A percentile compares a stretch with the other conserved stretches of the same genome.
Evolutionary conservation across 2,329 filamentous ascomycete genomes (phyloP).

Genomic region (Macrophomina phaseolina): DNA sequence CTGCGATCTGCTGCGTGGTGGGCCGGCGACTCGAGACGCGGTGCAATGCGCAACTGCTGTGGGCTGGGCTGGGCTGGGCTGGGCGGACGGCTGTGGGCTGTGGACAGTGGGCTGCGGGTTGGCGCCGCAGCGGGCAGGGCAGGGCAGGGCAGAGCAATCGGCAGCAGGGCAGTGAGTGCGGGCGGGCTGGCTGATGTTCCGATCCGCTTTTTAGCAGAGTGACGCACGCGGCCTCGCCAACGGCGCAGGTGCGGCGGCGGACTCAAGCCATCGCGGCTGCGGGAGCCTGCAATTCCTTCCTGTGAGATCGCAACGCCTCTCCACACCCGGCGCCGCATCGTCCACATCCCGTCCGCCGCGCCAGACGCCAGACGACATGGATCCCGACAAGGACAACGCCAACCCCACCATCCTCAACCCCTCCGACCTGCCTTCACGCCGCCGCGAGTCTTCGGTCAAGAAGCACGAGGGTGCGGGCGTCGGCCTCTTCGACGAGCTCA

Average conservation of each 20-base stretch:
- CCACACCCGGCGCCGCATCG: slow-evolving; percentile 12
- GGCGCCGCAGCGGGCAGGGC: not conserved
- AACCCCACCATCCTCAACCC: slow-evolving; percentile 92
- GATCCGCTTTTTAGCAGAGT: slow-evolving; percentile 9
- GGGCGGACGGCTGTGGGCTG: not conserved
- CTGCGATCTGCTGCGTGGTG: slow-evolving; percentile 24
- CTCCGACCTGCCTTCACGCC: slow-evolving; percentile 85
- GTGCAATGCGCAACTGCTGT: slow-evolving; percentile 4
- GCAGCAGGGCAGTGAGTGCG: not conserved
- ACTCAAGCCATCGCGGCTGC: slow-evolving; percentile 17
- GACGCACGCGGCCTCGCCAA: not conserved
- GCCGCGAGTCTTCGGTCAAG: slow-evolving; percentile 50
- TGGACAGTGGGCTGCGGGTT: not conserved
- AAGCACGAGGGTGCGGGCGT: slow-evolving; percentile 55
- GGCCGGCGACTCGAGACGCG: slow-evolving; percentile 21
- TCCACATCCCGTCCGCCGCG: slow-evolving; percentile 23
- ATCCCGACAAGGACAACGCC: slow-evolving; percentile 69
- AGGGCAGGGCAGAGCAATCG: not conserved
- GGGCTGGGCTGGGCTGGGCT: not conserved
- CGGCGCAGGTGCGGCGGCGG: slow-evolving; percentile 7
- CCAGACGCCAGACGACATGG: slow-evolving; percentile 38
- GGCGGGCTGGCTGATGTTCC: slow-evolving; percentile 9
- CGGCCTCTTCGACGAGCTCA: slow-evolving; percentile 61
- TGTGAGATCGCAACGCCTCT: slow-evolving; percentile 13
- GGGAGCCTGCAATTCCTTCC: slow-evolving; percentile 14